phyloP scores from a whole-genome alignment of 176 grass and related monocot species.

The Carex kokanica region DNA sequence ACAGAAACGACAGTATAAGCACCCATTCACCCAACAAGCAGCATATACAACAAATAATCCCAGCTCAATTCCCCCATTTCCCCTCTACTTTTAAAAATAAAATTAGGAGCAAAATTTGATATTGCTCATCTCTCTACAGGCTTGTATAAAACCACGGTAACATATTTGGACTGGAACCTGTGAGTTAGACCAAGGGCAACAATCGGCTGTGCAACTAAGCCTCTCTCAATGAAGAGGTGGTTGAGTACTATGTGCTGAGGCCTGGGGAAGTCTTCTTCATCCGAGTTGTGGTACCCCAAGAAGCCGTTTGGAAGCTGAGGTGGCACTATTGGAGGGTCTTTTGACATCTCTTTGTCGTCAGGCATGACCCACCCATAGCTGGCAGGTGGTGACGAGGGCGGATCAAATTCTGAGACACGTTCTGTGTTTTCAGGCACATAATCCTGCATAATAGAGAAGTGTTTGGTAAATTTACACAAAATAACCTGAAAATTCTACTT shows the following conservation, averaged over 20 bases:
- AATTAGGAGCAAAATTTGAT: background rate
- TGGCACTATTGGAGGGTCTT: slow-evolving; percentile 82
- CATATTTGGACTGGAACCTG: slow-evolving; percentile 95
- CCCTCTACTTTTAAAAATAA: slow-evolving; percentile 12
- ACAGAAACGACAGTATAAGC: background rate
- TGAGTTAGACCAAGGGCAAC: slow-evolving; percentile 88
- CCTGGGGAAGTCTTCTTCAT: slow-evolving; percentile 52
- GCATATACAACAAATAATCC: slow-evolving; percentile 4
- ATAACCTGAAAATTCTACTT: background rate
- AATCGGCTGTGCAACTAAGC: slow-evolving; percentile 61
- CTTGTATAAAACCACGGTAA: slow-evolving; percentile 87
- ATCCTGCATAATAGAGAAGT: slow-evolving; percentile 49
- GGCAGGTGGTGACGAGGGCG: slow-evolving; percentile 64
- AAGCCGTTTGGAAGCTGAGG: slow-evolving; percentile 68
- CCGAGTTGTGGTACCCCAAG: slow-evolving; percentile 56
- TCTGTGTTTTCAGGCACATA: slow-evolving; percentile 85
- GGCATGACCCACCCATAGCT: slow-evolving; percentile 73
- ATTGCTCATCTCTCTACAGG: slow-evolving; percentile 44
- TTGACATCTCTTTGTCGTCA: slow-evolving; percentile 78
- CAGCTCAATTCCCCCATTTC: background rate
- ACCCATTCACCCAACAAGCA: background rate
- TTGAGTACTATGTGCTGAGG: slow-evolving; percentile 91
- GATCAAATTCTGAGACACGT: slow-evolving; percentile 76
- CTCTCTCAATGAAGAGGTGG: slow-evolving; percentile 95
- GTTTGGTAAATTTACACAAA: background rate